Base-by-base conservation (phyloP, 257 asterid species). In the Misopates orontium region DNA sequence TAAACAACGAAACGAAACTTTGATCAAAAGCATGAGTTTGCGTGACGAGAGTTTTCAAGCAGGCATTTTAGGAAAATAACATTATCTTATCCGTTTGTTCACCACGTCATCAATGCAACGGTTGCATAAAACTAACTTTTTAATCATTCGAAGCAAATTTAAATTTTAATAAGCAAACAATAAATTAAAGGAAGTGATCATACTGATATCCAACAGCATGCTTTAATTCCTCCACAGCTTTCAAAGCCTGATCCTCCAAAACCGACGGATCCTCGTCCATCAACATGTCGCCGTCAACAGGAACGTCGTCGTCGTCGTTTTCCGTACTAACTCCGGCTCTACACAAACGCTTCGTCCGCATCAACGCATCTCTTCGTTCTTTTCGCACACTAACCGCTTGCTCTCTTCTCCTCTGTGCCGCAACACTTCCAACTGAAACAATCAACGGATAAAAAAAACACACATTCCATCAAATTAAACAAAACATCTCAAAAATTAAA, bases 281-380 rank as follows among this genome's bases (percentile, higher is more conserved):
- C 69, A 78, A 73, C 95, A 90, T 90, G 61, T 81, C 92, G 40
- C 73, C 84, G 20, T 82, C 85, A 69, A 50, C 74, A 21, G 73
- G 16, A 56, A 80, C 67, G 53, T 55, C 80, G 28, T 71, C 67
- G 53, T 55, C 80, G 28, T 71, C 79, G 36, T 64, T 66, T 7
- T 79, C 92, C 13, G 73, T 76, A 73, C 77, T 80, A 58, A 90
- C 86, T 61, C 95, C 86, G 66, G 55, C 88, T 73, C 95, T 74
- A 75, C 99, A 90, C 40, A 90, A 78, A 55, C 99, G 96, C 74
- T 94, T 94, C 0, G 95, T 76, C 59, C 97, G 83, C 82, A 94
- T 83, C 78, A 90, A 67, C 5, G 96, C 86, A 71, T 94, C 99
- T 74, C 99, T 79, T 74, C 96, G 86, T 77, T 94, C 97, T 80